These are phyloP conservation scores for Papiliotrema nemorosa DNA, from an alignment of 1,284 basidiomycete species.

Conservation along the genomic window DNA sequence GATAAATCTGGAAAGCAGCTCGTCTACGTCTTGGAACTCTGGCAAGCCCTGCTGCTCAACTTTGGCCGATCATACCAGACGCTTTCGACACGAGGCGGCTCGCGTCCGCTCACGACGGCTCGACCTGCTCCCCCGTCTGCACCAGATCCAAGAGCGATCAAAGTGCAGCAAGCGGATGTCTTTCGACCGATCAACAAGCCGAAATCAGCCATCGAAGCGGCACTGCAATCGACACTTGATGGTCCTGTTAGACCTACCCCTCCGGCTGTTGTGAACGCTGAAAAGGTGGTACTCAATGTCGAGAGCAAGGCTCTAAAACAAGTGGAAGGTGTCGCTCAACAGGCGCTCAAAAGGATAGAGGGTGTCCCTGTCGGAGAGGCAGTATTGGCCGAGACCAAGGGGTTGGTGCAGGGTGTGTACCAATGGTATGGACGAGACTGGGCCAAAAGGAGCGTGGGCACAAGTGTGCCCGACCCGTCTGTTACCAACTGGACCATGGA, in stretches of 20 bases:
- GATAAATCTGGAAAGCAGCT: constrained; percentile 24
- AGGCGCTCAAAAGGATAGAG: constrained; percentile 23
- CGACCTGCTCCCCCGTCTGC: constrained; percentile 8
- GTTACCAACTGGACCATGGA: constrained; percentile 30
- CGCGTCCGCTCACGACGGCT: neutral
- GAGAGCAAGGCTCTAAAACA: constrained; percentile 19
- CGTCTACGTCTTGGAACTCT: constrained; percentile 27
- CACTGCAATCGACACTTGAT: constrained; percentile 29
- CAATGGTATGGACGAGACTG: constrained; percentile 34
- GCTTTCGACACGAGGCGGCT: constrained; percentile 18
- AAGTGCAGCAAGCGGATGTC: constrained; percentile 37
- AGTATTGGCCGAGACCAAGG: constrained; percentile 17
- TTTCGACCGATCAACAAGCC: constrained; percentile 30
- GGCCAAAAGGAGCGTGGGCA: constrained; percentile 22
- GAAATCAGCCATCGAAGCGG: constrained; percentile 15
- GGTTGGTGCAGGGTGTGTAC: constrained; percentile 10
- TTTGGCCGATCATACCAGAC: constrained; percentile 26
- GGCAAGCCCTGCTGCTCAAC: constrained; percentile 33
- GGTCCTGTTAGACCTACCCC: constrained; percentile 27
- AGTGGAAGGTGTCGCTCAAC: constrained; percentile 13
- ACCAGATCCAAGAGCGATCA: constrained; percentile 26
- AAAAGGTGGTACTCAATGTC: constrained; percentile 10
- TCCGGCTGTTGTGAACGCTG: constrained; percentile 13
- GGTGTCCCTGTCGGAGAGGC: constrained; percentile 10
- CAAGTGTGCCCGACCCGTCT: constrained; percentile 23